Percentiles rank a stretch among this genome's conserved stretches.
Conservation (phyloP, 2,329 filamentous ascomycete species). For the Penicillium verrucosum region DNA sequence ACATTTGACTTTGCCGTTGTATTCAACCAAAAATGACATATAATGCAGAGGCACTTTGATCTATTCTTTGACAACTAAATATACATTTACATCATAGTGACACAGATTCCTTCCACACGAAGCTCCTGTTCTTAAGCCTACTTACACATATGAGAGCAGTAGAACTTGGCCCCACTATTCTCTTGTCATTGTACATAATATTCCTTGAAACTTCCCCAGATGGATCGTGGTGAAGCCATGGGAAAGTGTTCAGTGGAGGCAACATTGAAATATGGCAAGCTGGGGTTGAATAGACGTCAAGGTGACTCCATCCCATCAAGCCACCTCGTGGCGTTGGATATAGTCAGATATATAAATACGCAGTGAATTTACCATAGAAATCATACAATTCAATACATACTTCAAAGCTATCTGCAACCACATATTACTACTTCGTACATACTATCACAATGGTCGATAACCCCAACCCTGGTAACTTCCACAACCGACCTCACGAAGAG, state of each 20-base stretch:
- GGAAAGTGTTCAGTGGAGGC: neutral
- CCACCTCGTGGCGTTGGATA: neutral
- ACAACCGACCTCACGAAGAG: constrained; percentile 46
- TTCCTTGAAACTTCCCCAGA: neutral
- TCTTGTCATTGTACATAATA: neutral
- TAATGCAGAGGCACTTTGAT: too few species aligned
- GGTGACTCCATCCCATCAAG: neutral
- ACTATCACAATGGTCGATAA: constrained; percentile 13
- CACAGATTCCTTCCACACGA: neutral
- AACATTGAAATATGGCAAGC: neutral
- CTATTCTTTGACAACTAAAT: too few species aligned
- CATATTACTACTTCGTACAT: neutral
- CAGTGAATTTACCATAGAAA: neutral
- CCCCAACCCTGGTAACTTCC: constrained; percentile 41
- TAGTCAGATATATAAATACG: neutral
- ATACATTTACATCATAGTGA: too few species aligned
- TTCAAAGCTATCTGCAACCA: neutral
- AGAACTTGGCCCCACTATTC: neutral
- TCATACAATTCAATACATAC: neutral
- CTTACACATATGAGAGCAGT: neutral
- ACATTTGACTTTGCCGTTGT: too few species aligned
- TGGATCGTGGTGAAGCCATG: neutral
- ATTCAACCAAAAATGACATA: too few species aligned
- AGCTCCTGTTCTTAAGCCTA: neutral
- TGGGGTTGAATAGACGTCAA: neutral